These are phyloP conservation scores for Alternaria alternata DNA, from an alignment of 2,329 filamentous ascomycete genomes.

Conservation along the genomic window DNA sequence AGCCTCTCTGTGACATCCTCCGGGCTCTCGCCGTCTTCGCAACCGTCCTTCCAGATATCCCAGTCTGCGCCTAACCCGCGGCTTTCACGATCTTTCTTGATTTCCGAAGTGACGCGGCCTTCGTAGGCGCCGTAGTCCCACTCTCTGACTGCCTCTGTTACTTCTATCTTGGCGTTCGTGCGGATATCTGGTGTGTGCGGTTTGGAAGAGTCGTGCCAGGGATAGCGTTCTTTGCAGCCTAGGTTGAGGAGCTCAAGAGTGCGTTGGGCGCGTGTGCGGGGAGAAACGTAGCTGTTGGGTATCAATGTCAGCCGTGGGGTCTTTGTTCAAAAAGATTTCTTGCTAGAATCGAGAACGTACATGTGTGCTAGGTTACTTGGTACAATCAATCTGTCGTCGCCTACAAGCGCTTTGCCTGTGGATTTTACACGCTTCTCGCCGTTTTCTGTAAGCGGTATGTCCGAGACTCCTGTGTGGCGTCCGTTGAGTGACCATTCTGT, in stretches of 20 bases:
- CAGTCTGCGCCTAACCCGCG: slow-evolving; percentile 66
- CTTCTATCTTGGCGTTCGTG: slow-evolving; percentile 55
- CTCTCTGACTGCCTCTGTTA: slow-evolving; percentile 63
- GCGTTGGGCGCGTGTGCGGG: slow-evolving; percentile 80
- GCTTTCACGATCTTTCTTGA: slow-evolving; percentile 56
- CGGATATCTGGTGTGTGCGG: slow-evolving; percentile 29
- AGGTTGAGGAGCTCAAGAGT: slow-evolving; percentile 90
- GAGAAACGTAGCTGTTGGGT: slow-evolving; percentile 76
- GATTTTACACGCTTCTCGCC: slow-evolving; percentile 65
- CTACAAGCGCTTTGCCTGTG: slow-evolving; percentile 85
- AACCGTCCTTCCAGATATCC: slow-evolving; percentile 90
- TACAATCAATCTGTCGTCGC: slow-evolving; percentile 83
- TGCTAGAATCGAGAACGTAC: slow-evolving; percentile 56
- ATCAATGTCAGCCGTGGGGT: neutral
- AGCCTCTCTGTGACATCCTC: slow-evolving; percentile 75
- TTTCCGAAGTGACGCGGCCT: slow-evolving; percentile 62
- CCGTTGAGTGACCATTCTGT: slow-evolving; percentile 94
- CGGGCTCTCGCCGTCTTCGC: slow-evolving; percentile 81
- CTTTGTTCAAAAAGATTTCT: neutral
- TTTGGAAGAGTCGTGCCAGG: slow-evolving; percentile 64
- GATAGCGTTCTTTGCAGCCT: slow-evolving; percentile 71
- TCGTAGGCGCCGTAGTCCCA: slow-evolving; percentile 73
- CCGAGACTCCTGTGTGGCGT: slow-evolving; percentile 78
- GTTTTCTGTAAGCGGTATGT: slow-evolving; percentile 83
- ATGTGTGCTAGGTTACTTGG: slow-evolving; percentile 83